phyloP scores from a whole-genome alignment of 306 rosid species.

The Glycine latifolia region DNA sequence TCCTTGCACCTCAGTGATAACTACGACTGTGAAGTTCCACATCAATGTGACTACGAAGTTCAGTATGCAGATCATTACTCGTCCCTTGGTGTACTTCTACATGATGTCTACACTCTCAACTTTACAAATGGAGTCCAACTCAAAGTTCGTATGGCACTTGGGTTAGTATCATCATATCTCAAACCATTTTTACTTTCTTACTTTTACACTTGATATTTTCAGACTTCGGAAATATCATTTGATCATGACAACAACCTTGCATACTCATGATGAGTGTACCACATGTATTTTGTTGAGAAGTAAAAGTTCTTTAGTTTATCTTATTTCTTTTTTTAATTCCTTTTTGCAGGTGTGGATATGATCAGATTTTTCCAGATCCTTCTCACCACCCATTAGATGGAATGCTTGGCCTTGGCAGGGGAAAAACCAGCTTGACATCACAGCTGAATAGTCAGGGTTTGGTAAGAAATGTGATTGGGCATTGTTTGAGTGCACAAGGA shows the following conservation, averaged over 20 bases:
- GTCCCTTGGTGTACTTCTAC: conserved; percentile 86
- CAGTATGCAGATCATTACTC: conserved; percentile 90
- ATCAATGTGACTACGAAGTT: conserved; percentile 88
- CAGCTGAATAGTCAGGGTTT: conserved; percentile 79
- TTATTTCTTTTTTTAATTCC: conserved; percentile 7
- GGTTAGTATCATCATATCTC: conserved; percentile 56
- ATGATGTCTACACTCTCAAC: conserved; percentile 74
- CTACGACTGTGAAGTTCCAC: conserved; percentile 64
- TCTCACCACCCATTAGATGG: conserved; percentile 81
- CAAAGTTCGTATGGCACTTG: conserved; percentile 76
- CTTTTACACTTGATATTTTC: neutral
- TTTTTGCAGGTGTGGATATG: conserved; percentile 83
- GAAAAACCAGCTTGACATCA: conserved; percentile 77
- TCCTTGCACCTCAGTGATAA: conserved; percentile 59
- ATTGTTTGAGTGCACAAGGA: conserved; percentile 80
- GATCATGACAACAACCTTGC: neutral
- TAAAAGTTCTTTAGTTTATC: neutral
- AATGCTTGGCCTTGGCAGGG: conserved; percentile 90
- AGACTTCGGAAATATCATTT: neutral
- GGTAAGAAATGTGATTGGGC: conserved; percentile 77
- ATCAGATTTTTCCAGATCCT: conserved; percentile 72
- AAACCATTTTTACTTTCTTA: conserved; percentile 19
- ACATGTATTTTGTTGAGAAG: neutral
- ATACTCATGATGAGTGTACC: conserved; percentile 7
- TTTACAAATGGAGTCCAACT: conserved; percentile 68